Evolutionary conservation across 371 early-diverging fungal species (phyloP).

Genomic region (Actinomucor elegans): DNA sequence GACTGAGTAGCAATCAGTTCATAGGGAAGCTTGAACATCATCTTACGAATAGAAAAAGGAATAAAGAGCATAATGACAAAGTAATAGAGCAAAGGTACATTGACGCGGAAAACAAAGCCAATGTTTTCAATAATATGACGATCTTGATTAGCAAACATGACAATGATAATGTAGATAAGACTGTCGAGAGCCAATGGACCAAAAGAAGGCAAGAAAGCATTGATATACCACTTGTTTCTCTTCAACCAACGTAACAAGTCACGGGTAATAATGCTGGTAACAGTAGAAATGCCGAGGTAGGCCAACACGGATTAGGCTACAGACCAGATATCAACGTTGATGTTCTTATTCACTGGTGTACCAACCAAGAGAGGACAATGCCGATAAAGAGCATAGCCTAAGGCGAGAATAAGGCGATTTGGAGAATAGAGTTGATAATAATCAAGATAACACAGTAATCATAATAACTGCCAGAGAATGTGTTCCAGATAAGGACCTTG

Average conservation of each 20-base stretch:
- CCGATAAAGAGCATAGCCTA: slow-evolving; percentile 59
- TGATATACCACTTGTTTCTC: slow-evolving; percentile 56
- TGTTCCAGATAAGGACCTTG: slow-evolving; percentile 83
- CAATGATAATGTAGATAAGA: slow-evolving; percentile 67
- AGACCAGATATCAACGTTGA: slow-evolving; percentile 56
- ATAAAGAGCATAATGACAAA: slow-evolving; percentile 60
- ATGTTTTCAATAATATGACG: slow-evolving; percentile 63
- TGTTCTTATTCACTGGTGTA: slow-evolving; percentile 28
- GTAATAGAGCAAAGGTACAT: slow-evolving; percentile 70
- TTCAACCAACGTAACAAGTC: slow-evolving; percentile 28
- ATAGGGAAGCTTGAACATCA: slow-evolving; percentile 40
- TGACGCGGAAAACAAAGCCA: slow-evolving; percentile 61
- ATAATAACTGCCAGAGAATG: slow-evolving; percentile 64
- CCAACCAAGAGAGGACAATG: slow-evolving; percentile 50
- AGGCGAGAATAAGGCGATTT: slow-evolving; percentile 66
- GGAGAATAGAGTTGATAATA: slow-evolving; percentile 69
- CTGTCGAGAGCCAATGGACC: slow-evolving; percentile 61
- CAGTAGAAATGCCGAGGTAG: slow-evolving; percentile 71
- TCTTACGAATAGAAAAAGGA: slow-evolving; percentile 41
- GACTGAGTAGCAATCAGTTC: slow-evolving; percentile 56
- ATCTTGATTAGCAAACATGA: slow-evolving; percentile 80
- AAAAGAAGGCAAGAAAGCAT: slow-evolving; percentile 52
- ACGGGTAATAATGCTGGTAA: slow-evolving; percentile 62
- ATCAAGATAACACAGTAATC: slow-evolving; percentile 72
- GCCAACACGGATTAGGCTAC: slow-evolving; percentile 63